Evolutionary conservation across 345 rosid genomes (phyloP).

Genomic region (Nephelium lappaceum): DNA sequence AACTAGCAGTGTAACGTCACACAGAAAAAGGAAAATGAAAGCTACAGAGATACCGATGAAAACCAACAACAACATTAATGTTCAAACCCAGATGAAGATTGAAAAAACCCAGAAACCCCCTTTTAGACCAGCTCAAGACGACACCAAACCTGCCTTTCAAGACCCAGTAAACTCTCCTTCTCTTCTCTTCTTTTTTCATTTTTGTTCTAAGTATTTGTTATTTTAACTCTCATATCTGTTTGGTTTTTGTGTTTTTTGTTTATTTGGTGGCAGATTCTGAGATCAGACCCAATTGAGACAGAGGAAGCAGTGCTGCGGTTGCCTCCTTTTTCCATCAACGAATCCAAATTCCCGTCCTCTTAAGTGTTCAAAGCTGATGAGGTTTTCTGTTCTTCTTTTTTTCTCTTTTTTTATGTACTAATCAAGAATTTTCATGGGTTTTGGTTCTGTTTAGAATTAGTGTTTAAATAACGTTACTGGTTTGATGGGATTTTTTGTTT

Average conservation of each 20-base stretch:
- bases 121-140: constrained; percentile 67
- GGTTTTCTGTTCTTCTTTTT: not conserved
- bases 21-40: constrained; percentile 9
- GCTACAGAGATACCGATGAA: constrained; percentile 29
- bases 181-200: constrained; percentile 3
- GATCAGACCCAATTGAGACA: constrained; percentile 76
- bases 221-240: not conserved
- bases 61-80: not conserved
- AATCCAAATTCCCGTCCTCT: constrained; percentile 1
- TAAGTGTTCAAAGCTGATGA: not conserved
- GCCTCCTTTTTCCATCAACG: constrained; percentile 48
- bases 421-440: not conserved
- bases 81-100: constrained; percentile 7
- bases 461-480: no score
- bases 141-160: constrained; percentile 74
- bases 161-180: constrained; percentile 54
- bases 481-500: no score
- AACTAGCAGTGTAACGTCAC: not conserved
- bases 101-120: constrained; percentile 48
- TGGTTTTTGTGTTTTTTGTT: not conserved
- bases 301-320: constrained; percentile 74
- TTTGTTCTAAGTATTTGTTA: not conserved
- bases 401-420: not conserved
- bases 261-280: constrained; percentile 46
- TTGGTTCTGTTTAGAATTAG: not conserved